Base-by-base conservation (phyloP, 257 asterid species). In the Coffea eugenioides region DNA sequence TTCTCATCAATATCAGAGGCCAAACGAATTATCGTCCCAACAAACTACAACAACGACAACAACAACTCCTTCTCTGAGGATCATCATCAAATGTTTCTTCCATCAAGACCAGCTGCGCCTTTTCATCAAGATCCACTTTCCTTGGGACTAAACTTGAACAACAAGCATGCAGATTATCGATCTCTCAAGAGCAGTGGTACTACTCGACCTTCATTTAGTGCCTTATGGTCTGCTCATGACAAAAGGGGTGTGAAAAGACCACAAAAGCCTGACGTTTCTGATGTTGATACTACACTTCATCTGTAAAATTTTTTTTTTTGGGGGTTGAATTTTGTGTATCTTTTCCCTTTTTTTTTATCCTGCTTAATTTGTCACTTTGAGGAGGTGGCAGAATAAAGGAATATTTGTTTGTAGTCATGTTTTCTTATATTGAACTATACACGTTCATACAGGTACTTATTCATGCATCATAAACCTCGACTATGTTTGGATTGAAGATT, bases 231-330 rank as follows among this genome's bases (percentile, higher is more conserved):
- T 66, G 69, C 62, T 51, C 20, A 52, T 15, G 75, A 74, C 5
- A 74, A 23, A n/a, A 54, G 69, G 1, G 74, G 65, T 27, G 76
- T 45, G 46, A 78, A 45, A 61, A 27, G 72, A 51, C 74, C 73
- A n/a, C 67, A 23, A 20, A 77, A 65, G 18, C 39, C 56, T 36
- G 83, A 80, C 1, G 71, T 62, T 46, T 71, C 59, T 68, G 86
- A 85, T 52, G 83, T 85, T 69, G 88, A 85, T 83, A 85, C 86
- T 39, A 69, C 88, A 80, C 88, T 85, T 78, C 86, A 80, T 79
- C 77, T 85, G 72, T 83, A 80, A 80, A 65, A 73, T 21, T 39
- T 20, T 51, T 66, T 34, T 34, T 7, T 51, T 52, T 52, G 16
- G 59, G 4, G 14, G 27, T 36, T 21, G 12, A n/a, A 5, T 23